These are phyloP conservation scores for Fusarium sacchari DNA, from an alignment of 2,329 filamentous ascomycete species.

Conservation along the genomic window DNA sequence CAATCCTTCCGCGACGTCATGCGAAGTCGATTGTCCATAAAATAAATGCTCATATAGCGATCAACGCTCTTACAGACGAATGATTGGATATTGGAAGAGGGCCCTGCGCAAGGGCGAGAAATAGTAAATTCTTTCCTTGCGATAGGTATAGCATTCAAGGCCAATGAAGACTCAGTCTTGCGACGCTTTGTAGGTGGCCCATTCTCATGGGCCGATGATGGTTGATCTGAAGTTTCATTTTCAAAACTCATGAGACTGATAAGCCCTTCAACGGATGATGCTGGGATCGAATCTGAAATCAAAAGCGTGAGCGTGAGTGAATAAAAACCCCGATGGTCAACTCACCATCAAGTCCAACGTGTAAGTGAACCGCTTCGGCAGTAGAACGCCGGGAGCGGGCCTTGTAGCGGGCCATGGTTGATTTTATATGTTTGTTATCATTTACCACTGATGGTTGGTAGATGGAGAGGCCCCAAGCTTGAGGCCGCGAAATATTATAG, in stretches of 20 bases:
- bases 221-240: slow-evolving; percentile 2
- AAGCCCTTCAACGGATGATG: slow-evolving; percentile 37
- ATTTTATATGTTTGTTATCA: not conserved
- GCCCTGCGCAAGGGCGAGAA: slow-evolving; percentile 38
- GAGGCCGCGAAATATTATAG: not conserved
- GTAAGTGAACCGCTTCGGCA: not conserved
- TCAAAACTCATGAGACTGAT: slow-evolving; percentile 32
- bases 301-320: not conserved
- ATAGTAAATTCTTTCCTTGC: slow-evolving; percentile 41
- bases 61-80: slow-evolving; percentile 34
- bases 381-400: slow-evolving; percentile 6
- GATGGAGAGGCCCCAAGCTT: not conserved
- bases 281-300: slow-evolving; percentile 41
- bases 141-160: slow-evolving; percentile 40
- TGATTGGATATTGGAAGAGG: not conserved
- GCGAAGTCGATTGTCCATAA: slow-evolving; percentile 15
- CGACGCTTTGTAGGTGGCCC: slow-evolving; percentile 47
- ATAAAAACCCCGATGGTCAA: not conserved
- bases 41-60: slow-evolving; percentile 31
- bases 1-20: slow-evolving; percentile 28
- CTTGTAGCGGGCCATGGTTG: slow-evolving; percentile 30
- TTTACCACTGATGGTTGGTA: not conserved
- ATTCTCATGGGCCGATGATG: slow-evolving; percentile 7
- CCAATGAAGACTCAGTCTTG: slow-evolving; percentile 36
- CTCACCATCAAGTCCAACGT: slow-evolving; percentile 43